These are phyloP conservation scores for Paraglomus brasilianum DNA, from an alignment of 192 early-diverging fungal species.

Conservation along the genomic window DNA sequence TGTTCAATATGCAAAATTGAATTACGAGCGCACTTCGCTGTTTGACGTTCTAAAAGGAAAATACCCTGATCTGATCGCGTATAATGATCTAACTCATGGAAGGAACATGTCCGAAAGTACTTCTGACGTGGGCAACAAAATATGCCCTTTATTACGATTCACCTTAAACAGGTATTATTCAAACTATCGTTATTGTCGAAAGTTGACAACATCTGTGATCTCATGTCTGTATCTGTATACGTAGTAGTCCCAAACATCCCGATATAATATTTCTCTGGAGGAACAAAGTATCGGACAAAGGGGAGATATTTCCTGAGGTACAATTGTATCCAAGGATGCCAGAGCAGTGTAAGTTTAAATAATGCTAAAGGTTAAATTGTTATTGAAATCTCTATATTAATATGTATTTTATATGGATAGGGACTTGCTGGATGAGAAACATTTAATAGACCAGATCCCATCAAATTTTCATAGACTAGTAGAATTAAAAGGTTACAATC, in stretches of 20 bases:
- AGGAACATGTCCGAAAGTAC: neutral
- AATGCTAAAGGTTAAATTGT: neutral
- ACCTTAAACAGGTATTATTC: constrained; percentile 10
- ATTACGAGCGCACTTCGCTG: constrained; percentile 13
- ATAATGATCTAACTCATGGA: too few species aligned
- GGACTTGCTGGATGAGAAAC: constrained; percentile 5
- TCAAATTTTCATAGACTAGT: constrained; percentile 17
- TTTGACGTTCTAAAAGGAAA: constrained; percentile 7
- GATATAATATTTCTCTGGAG: constrained; percentile 17
- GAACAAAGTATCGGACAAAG: neutral
- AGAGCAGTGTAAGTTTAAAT: constrained; percentile 2
- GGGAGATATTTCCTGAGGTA: neutral
- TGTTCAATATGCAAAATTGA: constrained; percentile 17
- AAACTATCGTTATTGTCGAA: neutral
- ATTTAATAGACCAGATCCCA: constrained; percentile 23
- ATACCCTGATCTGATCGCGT: neutral
- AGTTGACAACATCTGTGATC: neutral
- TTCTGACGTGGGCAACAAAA: neutral
- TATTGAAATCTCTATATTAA: neutral
- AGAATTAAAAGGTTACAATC: constrained; percentile 15
- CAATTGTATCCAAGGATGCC: neutral
- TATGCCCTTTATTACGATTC: neutral
- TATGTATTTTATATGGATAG: neutral
- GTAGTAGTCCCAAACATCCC: neutral
- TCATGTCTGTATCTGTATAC: neutral